Evolutionary conservation across 1,284 basidiomycete species (phyloP).

Genomic region (Rhodofomes roseus): DNA sequence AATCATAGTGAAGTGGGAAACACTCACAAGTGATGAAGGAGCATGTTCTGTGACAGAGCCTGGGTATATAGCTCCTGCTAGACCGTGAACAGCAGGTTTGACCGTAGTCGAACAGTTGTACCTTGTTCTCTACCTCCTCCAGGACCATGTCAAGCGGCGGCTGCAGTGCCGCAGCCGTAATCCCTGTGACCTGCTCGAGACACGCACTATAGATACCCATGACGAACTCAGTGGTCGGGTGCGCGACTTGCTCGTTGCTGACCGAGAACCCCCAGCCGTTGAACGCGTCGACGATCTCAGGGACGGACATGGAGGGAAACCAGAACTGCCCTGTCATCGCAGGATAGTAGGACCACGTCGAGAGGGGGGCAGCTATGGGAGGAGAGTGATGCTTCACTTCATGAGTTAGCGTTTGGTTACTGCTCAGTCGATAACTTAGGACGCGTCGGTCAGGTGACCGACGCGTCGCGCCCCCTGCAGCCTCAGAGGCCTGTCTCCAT

Average conservation of each 20-base stretch:
- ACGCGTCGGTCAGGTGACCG: conserved; percentile 19
- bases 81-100: not conserved
- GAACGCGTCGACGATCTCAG: conserved; percentile 60
- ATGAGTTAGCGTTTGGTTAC: no score
- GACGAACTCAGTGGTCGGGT: conserved; percentile 70
- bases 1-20: not conserved
- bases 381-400: no score
- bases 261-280: conserved; percentile 64
- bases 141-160: conserved; percentile 56
- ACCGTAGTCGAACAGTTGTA: conserved; percentile 1
- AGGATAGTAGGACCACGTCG: no score
- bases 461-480: conserved; percentile 15
- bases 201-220: conserved; percentile 65
- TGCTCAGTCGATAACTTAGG: no score
- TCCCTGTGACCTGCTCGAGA: conserved; percentile 66
- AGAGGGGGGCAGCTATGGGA: no score
- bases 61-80: conserved; percentile 25
- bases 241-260: conserved; percentile 64
- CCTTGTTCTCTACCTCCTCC: conserved; percentile 44
- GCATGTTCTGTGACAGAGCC: conserved; percentile 25
- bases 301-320: conserved; percentile 62
- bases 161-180: conserved; percentile 57
- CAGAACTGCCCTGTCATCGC: conserved; percentile 35
- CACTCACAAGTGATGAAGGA: conserved; percentile 29
- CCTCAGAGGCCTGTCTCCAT: not conserved